Conservation (phyloP, 2,329 filamentous ascomycete genomes). For the Bertia moriformis region DNA sequence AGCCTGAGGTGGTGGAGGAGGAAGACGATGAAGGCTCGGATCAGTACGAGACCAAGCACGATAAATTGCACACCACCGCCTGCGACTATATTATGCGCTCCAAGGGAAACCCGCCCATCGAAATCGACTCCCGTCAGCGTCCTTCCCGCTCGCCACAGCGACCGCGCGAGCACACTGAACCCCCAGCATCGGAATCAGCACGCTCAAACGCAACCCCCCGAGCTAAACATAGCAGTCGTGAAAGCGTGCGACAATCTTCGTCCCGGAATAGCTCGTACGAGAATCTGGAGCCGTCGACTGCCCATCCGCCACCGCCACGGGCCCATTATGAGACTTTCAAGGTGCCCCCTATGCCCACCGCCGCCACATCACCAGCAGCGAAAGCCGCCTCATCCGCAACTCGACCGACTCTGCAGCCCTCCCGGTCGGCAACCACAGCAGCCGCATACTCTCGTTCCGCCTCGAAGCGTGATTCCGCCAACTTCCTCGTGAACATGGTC, state of each 20-base stretch:
- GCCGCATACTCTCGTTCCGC: neutral
- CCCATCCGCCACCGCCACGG: too few relatives aligned
- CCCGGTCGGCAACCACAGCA: neutral
- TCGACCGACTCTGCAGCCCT: neutral
- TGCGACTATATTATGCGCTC: neutral
- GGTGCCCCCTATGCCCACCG: neutral
- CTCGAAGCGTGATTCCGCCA: neutral
- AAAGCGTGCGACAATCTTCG: neutral
- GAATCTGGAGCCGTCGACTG: neutral
- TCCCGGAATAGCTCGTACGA: neutral
- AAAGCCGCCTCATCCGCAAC: neutral
- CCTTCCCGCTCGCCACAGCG: neutral
- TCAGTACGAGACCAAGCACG: neutral
- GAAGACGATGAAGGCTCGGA: slow-evolving; percentile 9
- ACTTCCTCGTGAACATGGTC: neutral
- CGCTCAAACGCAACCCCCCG: too few relatives aligned
- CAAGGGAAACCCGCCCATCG: neutral
- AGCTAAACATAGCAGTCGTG: neutral
- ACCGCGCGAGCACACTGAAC: neutral
- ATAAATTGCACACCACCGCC: neutral
- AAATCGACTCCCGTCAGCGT: neutral
- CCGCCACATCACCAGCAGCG: neutral
- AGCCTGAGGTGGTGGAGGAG: too few relatives aligned
- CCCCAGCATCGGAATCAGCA: neutral
- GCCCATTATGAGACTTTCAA: neutral